phyloP scores from a whole-genome alignment of 2,329 filamentous ascomycete species.

The Coleophoma cylindrospora region DNA sequence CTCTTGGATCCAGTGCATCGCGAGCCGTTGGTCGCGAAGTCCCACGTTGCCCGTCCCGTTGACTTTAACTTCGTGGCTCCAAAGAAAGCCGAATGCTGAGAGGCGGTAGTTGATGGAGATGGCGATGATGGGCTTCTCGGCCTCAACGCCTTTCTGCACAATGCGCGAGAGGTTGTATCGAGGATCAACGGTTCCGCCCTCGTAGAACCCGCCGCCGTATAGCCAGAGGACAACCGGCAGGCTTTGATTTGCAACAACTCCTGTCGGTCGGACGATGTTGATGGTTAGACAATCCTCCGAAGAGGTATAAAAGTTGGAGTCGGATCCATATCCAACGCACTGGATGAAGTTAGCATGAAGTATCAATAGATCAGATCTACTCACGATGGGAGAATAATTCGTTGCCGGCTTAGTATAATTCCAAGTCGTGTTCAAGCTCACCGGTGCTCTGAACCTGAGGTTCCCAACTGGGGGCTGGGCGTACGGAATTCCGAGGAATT shows the following conservation, averaged over 20 bases:
- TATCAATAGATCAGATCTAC: neutral
- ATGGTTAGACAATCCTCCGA: slow-evolving; percentile 49
- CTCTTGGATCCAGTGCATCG: slow-evolving; percentile 35
- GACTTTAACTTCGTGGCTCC: slow-evolving; percentile 28
- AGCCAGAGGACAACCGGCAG: slow-evolving; percentile 52
- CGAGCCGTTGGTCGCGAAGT: slow-evolving; percentile 35
- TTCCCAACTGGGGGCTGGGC: slow-evolving; percentile 1
- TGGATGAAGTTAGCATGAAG: neutral
- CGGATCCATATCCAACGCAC: slow-evolving; percentile 2
- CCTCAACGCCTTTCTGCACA: slow-evolving; percentile 36
- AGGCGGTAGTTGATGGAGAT: slow-evolving; percentile 37
- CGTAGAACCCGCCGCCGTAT: slow-evolving; percentile 26
- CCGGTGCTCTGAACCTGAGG: neutral
- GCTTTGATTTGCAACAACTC: slow-evolving; percentile 26
- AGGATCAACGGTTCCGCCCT: slow-evolving; percentile 8
- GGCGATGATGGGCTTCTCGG: slow-evolving; percentile 36
- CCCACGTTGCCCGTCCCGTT: slow-evolving; percentile 37
- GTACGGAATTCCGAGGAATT: slow-evolving; percentile 1
- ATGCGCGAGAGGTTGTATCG: slow-evolving; percentile 36
- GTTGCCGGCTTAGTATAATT: no score
- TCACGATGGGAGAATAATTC: no score
- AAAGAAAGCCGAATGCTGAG: slow-evolving; percentile 37
- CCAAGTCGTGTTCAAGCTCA: neutral
- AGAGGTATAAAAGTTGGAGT: neutral
- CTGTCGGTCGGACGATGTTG: slow-evolving; percentile 46